These are phyloP conservation scores for Huntiella decipiens DNA, from an alignment of 2,329 filamentous ascomycete genomes.

Conservation along the genomic window DNA sequence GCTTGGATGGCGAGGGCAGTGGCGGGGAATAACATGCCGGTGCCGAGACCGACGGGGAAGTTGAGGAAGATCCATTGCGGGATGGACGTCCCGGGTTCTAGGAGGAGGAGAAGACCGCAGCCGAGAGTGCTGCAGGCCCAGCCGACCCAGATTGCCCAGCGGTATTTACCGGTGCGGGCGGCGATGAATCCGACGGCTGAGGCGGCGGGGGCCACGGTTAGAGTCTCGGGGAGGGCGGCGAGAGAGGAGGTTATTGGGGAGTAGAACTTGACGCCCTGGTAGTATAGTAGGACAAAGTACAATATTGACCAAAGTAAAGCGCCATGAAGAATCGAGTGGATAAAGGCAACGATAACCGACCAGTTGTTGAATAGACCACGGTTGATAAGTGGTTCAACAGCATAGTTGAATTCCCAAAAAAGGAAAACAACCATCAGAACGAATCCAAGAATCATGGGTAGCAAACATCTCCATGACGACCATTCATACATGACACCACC, in stretches of 20 bases:
- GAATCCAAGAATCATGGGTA: conserved; percentile 38
- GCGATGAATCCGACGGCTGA: conserved; percentile 35
- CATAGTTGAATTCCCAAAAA: conserved; percentile 33
- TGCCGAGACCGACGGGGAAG: conserved; percentile 38
- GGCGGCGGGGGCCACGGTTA: conserved; percentile 43
- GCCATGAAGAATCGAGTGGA: conserved; percentile 38
- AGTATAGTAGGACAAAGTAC: conserved; percentile 33
- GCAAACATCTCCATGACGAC: conserved; percentile 40
- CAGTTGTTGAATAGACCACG: conserved; percentile 27
- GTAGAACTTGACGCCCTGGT: conserved; percentile 33
- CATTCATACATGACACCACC: conserved; percentile 48
- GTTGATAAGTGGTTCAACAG: conserved; percentile 30
- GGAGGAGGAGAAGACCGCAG: conserved; percentile 32
- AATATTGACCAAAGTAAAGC: conserved; percentile 33
- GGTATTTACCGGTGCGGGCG: conserved; percentile 37
- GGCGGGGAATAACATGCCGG: conserved; percentile 46
- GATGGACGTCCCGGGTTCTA: conserved; percentile 29
- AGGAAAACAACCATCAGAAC: conserved; percentile 31
- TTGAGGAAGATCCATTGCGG: conserved; percentile 41
- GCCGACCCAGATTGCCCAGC: conserved; percentile 40
- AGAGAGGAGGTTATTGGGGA: conserved; percentile 34
- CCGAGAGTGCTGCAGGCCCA: conserved; percentile 42
- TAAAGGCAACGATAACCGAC: conserved; percentile 28
- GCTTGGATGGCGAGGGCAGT: conserved; percentile 46
- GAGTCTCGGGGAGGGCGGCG: conserved; percentile 37